Conservation (phyloP, 257 asterid genomes). For the Salvia hispanica region DNA sequence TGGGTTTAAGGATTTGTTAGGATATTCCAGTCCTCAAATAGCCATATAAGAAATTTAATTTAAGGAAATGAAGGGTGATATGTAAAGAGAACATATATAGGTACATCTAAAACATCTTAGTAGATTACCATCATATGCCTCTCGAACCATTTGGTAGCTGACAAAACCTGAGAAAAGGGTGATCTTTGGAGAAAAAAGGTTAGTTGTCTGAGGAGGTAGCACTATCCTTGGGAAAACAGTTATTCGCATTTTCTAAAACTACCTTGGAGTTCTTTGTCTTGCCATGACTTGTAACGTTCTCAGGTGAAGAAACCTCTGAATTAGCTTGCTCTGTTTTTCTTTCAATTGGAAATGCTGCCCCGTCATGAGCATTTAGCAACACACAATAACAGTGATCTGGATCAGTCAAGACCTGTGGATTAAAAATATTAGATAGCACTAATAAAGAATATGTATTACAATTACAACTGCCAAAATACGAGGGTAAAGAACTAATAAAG, state of each 20-base stretch:
- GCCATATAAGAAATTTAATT: no score
- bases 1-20: no score
- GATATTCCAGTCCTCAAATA: no score
- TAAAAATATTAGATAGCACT: constrained; percentile 18
- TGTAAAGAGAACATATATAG: neutral
- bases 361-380: constrained; percentile 84
- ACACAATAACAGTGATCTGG: constrained; percentile 97
- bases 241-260: neutral
- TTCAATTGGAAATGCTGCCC: constrained; percentile 84
- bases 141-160: constrained; percentile 97
- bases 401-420: constrained; percentile 86
- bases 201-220: constrained; percentile 21
- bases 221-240: constrained; percentile 16
- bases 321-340: constrained; percentile 38
- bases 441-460: neutral
- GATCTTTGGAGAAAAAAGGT: constrained; percentile 49
- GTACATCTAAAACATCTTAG: constrained; percentile 15
- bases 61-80: no score
- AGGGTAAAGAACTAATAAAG: neutral
- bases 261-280: constrained; percentile 79
- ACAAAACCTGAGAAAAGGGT: constrained; percentile 96
- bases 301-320: constrained; percentile 49
- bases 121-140: constrained; percentile 81
- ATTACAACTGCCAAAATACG: neutral
- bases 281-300: constrained; percentile 47